Conservation (phyloP, 768 basidiomycete genomes). For the Leccinum obscurum region DNA sequence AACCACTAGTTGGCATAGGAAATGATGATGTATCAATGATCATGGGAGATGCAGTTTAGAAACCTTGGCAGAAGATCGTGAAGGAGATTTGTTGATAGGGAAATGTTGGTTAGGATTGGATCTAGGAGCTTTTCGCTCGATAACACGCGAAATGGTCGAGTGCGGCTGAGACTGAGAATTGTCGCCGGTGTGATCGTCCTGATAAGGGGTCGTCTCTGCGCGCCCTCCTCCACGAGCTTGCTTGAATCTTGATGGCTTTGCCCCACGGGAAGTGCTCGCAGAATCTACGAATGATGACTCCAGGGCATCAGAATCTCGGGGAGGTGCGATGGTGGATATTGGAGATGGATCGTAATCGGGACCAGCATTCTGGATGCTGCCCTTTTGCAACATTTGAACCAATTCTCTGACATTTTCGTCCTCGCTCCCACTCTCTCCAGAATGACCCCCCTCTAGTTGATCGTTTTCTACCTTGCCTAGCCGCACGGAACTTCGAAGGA, state of each 20-base stretch:
- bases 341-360: slow-evolving; percentile 36
- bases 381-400: slow-evolving; percentile 49
- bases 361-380: slow-evolving; percentile 54
- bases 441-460: slow-evolving; percentile 49
- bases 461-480: slow-evolving; percentile 57
- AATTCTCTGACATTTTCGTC: slow-evolving; percentile 50
- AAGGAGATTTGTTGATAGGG: slow-evolving; percentile 18
- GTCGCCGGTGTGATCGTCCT: slow-evolving; percentile 27
- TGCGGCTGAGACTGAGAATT: slow-evolving; percentile 36
- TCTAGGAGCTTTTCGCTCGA: slow-evolving; percentile 26
- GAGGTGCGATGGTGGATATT: neutral
- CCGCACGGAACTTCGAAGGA: slow-evolving; percentile 52
- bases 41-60: slow-evolving; percentile 9
- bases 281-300: neutral
- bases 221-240: slow-evolving; percentile 17
- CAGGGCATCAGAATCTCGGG: neutral
- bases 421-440: slow-evolving; percentile 56
- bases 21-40: slow-evolving; percentile 22
- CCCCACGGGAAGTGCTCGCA: slow-evolving; percentile 17
- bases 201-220: slow-evolving; percentile 15
- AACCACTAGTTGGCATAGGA: slow-evolving; percentile 9
- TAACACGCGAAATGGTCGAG: slow-evolving; percentile 22
- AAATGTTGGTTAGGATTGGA: slow-evolving; percentile 13
- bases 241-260: slow-evolving; percentile 51
- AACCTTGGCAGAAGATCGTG: slow-evolving; percentile 1